Base-by-base conservation (phyloP, 2,329 filamentous ascomycete genomes). In the Pestalotiopsis sp. region DNA sequence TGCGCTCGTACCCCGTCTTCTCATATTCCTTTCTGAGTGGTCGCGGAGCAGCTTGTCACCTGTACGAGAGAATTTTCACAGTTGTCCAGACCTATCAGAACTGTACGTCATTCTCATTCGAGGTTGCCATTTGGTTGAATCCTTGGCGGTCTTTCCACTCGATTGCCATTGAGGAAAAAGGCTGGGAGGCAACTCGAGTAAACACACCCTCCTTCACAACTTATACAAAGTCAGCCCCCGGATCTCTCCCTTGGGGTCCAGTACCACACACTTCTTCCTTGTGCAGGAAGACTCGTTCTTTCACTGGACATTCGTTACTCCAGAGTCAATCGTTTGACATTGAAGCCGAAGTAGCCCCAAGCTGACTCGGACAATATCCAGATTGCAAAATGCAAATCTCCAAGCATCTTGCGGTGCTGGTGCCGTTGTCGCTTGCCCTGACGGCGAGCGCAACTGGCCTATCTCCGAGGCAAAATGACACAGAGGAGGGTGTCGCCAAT, bases 381-480 rank as follows among this genome's bases (percentile, higher is more conserved):
- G 52, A n/a, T 52, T 66, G 69, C 69, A 70, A 56, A 59, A 78
- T 78, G 77, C 72, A 76, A 62, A 67, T 67, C 38, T 45, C 66
- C 58, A 70, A 63, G 36, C 68, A 66, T 36, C 58, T 77, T 13
- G 72, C 69, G 67, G 73, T 69, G 65, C 68, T 75, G 57, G 70
- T 70, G 66, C 72, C 70, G 68, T 59, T 76, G 38, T 72, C 70
- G 31, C 52, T 75, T 17, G 72, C 72, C 61, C 73, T 69, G 38
- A 31, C 74, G 9, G 71, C 68, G 23, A 70, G 59, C 61, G 56
- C 70, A n/a, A 27, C 61, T 17, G 39, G n/a, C 25, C 27, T 57
- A 14, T 45, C 14, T 31, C 27, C 52, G 12, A 66, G 52, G 13
- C 52, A 41, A 9, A 60, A 60, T 49, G 23, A 23, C 7, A 66